Evolutionary conservation across 768 basidiomycete genomes (phyloP).

Genomic region (Psilocybe cubensis): DNA sequence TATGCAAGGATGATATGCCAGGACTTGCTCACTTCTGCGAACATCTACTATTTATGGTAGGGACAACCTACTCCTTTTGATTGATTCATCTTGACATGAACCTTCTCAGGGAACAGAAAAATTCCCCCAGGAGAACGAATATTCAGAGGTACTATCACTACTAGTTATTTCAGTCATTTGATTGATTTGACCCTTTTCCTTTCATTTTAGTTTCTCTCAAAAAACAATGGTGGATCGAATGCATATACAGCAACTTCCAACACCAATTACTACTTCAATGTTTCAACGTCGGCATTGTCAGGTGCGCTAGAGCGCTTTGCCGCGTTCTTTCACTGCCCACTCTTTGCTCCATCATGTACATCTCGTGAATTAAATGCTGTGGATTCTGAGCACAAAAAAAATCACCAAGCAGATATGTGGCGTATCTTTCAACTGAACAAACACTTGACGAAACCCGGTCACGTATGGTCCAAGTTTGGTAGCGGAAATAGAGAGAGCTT

Average conservation of each 20-base stretch:
- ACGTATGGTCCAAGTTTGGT: conserved; percentile 92
- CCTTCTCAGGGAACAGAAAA: conserved; percentile 70
- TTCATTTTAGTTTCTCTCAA: conserved; percentile 62
- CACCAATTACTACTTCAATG: conserved; percentile 87
- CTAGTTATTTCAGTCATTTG: not conserved
- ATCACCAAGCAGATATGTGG: conserved; percentile 88
- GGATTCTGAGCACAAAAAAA: conserved; percentile 97
- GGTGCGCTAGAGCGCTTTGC: conserved; percentile 80
- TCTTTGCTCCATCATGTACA: conserved; percentile 86
- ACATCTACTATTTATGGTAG: conserved; percentile 93
- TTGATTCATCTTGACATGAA: too few relatives aligned
- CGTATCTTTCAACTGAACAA: conserved; percentile 96
- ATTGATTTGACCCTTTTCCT: not conserved
- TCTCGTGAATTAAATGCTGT: conserved; percentile 93
- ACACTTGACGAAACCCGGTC: conserved; percentile 74
- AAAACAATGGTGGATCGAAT: conserved; percentile 86
- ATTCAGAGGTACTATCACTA: conserved; percentile 65
- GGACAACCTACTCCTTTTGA: conserved; percentile 27
- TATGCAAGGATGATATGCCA: conserved; percentile 77
- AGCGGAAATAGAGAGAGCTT: conserved; percentile 82
- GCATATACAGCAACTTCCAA: conserved; percentile 92
- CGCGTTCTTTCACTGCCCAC: conserved; percentile 91
- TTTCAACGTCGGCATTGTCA: conserved; percentile 62
- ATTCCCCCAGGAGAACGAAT: conserved; percentile 93
- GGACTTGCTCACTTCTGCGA: conserved; percentile 96